Base-by-base conservation (phyloP, 2,329 filamentous ascomycete genomes). In the Fusarium goolgardi region DNA sequence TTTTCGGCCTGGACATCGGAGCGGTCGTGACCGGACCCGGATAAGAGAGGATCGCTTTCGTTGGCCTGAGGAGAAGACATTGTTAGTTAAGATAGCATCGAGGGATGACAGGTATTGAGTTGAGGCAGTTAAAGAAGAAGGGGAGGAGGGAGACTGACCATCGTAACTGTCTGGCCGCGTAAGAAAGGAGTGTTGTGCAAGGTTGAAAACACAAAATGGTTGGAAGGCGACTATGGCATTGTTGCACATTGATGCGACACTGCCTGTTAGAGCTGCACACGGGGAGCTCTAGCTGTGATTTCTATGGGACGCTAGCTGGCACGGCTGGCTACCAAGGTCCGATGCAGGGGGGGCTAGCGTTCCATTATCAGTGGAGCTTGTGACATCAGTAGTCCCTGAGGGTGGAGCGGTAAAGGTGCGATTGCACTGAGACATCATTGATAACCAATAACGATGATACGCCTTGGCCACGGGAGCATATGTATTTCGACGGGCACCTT, bases 31-130 rank as follows among this genome's bases (percentile, higher is more conserved):
- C 72, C 65, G 58, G 76, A 66, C 47, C 72, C 63, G 57, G 77
- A 67, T 52, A 85, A 77, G 65, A 85, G 80, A 59, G 83, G 83
- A 49, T 79, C 80, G 60, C 77, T 76, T 70, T 82, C 81, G 60
- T 80, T 79, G 53, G 78, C 65, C 78, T 82, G 62, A 31, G 46
- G 35, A 56, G 56, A 55, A 62, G 55, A 32, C 45, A 63, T 63
- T 57, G 57, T 72, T 49, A 72, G 71, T 44, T 55, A 12, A 10
- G 34, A 27, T 27, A 9, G n/a, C 39, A 31, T 23, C 12, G 4
- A 31, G 53, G 59, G 46, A 49, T 44, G 53, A 49, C 46, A 64
- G 37, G 60, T 65, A 34, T 52, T 53, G 29, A 34, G n/a, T 23
- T 40, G 52, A 50, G 39, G 16, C 12, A 35, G 31, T 35, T 31